Evolutionary conservation across 2,329 filamentous ascomycete species (phyloP).

Genomic region (Gaeumannomyces tritici): DNA sequence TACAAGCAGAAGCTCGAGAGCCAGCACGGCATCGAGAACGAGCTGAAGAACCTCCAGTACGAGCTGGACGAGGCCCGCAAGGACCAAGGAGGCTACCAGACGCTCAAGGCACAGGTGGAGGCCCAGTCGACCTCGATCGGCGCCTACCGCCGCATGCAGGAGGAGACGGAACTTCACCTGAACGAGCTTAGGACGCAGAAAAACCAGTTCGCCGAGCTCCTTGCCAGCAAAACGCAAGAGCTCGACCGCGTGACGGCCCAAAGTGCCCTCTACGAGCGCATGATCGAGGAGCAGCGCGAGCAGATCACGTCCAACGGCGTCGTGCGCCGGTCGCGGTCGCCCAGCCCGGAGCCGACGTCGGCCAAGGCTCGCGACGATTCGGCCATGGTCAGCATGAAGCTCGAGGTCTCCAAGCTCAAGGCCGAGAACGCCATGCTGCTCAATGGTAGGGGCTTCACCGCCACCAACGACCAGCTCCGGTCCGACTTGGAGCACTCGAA

Average conservation of each 20-base stretch:
- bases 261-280: slow-evolving; percentile 36
- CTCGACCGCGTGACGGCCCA: slow-evolving; percentile 30
- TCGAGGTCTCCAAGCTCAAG: slow-evolving; percentile 48
- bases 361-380: neutral
- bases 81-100: slow-evolving; percentile 26
- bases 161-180: slow-evolving; percentile 20
- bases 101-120: slow-evolving; percentile 20
- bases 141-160: slow-evolving; percentile 16
- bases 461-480: slow-evolving; percentile 44
- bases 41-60: slow-evolving; percentile 44
- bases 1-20: slow-evolving; percentile 54
- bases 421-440: slow-evolving; percentile 52
- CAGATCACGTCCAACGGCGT: slow-evolving; percentile 32
- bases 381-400: slow-evolving; percentile 14
- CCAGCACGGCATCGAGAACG: slow-evolving; percentile 43
- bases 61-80: slow-evolving; percentile 44
- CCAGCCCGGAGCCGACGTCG: neutral
- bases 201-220: slow-evolving; percentile 27
- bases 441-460: slow-evolving; percentile 41
- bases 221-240: slow-evolving; percentile 29
- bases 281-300: slow-evolving; percentile 51
- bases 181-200: slow-evolving; percentile 26
- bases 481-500: slow-evolving; percentile 46
- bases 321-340: slow-evolving; percentile 4
- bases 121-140: slow-evolving; percentile 14